Percentiles rank a stretch among this genome's conserved stretches.
Conservation (phyloP, 2,329 filamentous ascomycete species). For the Verticillium tricorpus region DNA sequence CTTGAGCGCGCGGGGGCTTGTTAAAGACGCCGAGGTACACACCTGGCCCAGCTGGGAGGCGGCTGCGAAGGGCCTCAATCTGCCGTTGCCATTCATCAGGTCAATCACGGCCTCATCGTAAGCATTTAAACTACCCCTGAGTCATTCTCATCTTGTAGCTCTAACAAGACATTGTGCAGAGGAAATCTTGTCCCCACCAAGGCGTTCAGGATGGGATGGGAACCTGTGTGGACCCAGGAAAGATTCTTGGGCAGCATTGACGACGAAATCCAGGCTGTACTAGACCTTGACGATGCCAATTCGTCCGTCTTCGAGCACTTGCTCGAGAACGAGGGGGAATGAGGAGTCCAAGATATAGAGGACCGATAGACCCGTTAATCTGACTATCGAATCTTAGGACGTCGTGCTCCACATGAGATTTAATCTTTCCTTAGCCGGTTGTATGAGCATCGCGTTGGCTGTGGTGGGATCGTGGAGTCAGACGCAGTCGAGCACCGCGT, state of each 20-base stretch:
- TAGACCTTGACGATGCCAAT: background rate
- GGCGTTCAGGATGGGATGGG: background rate
- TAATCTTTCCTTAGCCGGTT: no score
- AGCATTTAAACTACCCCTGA: conserved; percentile 2
- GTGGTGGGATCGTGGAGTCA: no score
- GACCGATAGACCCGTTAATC: no score
- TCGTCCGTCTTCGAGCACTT: background rate
- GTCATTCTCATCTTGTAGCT: background rate
- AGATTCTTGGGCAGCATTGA: background rate
- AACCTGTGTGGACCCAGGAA: background rate
- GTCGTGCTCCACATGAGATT: no score
- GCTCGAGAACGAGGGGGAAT: background rate
- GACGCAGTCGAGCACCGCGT: no score
- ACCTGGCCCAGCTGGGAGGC: conserved; percentile 25
- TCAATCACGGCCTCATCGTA: conserved; percentile 21
- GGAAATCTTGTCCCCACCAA: background rate
- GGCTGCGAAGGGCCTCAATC: conserved; percentile 23
- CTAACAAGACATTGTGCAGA: background rate
- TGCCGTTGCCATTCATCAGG: conserved; percentile 21
- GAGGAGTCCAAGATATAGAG: no score
- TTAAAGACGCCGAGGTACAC: conserved; percentile 15
- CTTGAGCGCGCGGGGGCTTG: conserved; percentile 23
- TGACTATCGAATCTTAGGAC: no score
- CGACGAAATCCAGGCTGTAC: background rate
- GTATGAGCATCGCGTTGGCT: no score